These are phyloP conservation scores for Xerocomus amazonicus DNA, from an alignment of 1,284 basidiomycete species.

Conservation along the genomic window DNA sequence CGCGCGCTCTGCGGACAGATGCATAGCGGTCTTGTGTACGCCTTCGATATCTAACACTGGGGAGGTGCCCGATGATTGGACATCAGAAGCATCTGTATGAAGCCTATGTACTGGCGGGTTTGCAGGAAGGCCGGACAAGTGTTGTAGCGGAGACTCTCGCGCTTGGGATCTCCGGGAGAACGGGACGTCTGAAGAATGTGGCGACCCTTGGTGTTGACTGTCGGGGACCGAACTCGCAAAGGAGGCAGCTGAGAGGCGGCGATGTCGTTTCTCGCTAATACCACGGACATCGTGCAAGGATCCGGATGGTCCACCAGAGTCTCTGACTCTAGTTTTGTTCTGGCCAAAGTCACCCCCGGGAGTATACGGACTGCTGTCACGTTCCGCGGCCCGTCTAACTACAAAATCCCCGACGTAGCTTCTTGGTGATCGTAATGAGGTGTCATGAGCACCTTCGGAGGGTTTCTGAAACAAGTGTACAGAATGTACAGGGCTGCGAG, in stretches of 20 bases:
- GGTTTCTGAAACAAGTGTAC: slow-evolving; percentile 53
- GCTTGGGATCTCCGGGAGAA: slow-evolving; percentile 27
- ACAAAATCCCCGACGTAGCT: slow-evolving; percentile 16
- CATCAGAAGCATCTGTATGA: slow-evolving; percentile 36
- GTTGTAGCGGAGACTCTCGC: slow-evolving; percentile 31
- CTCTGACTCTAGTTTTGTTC: slow-evolving; percentile 19
- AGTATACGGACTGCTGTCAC: slow-evolving; percentile 14
- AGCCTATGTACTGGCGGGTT: slow-evolving; percentile 7
- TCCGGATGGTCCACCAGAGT: slow-evolving; percentile 12
- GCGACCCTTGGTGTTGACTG: slow-evolving; percentile 21
- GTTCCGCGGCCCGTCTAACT: slow-evolving; percentile 19
- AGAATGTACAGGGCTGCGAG: slow-evolving; percentile 39
- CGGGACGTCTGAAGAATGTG: slow-evolving; percentile 21
- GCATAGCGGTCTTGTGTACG: slow-evolving; percentile 82
- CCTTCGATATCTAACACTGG: slow-evolving; percentile 63
- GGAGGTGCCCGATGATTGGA: slow-evolving; percentile 34
- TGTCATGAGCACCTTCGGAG: slow-evolving; percentile 16
- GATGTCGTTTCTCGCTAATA: slow-evolving; percentile 22
- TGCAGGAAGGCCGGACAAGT: slow-evolving; percentile 32
- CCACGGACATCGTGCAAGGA: slow-evolving; percentile 19
- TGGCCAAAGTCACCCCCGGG: slow-evolving; percentile 19
- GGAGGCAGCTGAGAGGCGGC: slow-evolving; percentile 27
- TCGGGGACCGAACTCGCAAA: slow-evolving; percentile 29
- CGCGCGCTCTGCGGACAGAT: slow-evolving; percentile 84
- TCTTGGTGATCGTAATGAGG: slow-evolving; percentile 17